Base-by-base conservation (phyloP, 352 stramenopile genomes). In the Globisporangium cylindrosporum region DNA sequence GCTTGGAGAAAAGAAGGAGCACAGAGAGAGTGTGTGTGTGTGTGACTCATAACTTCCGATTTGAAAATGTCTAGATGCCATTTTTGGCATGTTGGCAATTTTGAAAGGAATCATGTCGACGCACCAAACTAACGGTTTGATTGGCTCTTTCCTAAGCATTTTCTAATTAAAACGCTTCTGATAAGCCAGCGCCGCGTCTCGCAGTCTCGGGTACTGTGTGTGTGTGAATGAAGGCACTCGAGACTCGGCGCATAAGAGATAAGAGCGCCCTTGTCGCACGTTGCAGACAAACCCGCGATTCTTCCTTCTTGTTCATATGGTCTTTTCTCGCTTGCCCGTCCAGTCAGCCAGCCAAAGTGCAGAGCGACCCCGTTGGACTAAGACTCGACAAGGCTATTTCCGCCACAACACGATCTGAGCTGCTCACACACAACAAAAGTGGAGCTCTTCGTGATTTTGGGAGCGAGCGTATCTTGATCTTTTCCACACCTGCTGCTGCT, bases 181-280 rank as follows among this genome's bases (percentile, higher is more conserved):
- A 46, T 46, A 46, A 60, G 43, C 18, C 55, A 46, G 25, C 54
- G 54, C 54, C 54, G 54, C 54, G 54, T 59, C 54, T 59, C 54
- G 18, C 54, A 41, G 12, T 59, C 8, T 48, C 18, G 14, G 6
- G 41, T 48, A 4, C 41, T 48, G 41, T 43, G 36, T 46, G 36
- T 46, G 38, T 18, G 12, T 20, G 38, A 46, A 14, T 41, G 36
- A 41, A 46, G 38, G 15, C 38, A 5, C 38, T 46, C 43, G 29
- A 32, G 29, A 32, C 29, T 32, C 29, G 4, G 29, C 29, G 29
- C 4, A 32, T 32, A 32, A 32, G 29, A 32, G 29, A 60, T 60
- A 46, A 60, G 55, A 46, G 55, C 20, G 29, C 27, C 55, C 55
- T 46, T 60, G 29, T 60, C 55, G 55, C 55, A 60, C 41, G 41